Base-by-base conservation (phyloP, 1,284 basidiomycete species). In the Phylloporus sp. region DNA sequence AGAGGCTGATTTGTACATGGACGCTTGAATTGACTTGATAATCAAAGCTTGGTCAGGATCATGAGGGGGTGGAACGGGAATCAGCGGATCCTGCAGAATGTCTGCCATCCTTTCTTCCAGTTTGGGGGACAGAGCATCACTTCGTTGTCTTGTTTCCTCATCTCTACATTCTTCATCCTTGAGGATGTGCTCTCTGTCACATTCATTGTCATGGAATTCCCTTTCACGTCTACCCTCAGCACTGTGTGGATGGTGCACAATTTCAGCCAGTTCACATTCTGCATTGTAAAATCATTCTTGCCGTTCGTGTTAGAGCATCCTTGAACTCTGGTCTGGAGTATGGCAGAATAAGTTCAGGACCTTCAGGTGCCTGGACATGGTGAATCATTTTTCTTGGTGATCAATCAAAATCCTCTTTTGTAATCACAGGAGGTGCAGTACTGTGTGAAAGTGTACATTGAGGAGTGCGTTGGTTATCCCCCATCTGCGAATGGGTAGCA, bases 191-290 rank as follows among this genome's bases (percentile, higher is more conserved):
- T 91, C 84, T 23, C 92, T 82, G 63, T 88, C 88, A 15, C 89
- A 87, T 76, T 94, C 92, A 70, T 87, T 85, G 1, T 81, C 81
- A 20, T 86, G 84, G 80, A 91, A 93, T 47, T 88, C 86, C 6
- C 77, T 77, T 68, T 93, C 91, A 17, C 91, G 85, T 61, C 80
- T 81, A 52, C 86, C 83, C 73, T 94, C 92, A 3, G 85, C 86
- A 59, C 87, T 85, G 57, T 85, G 82, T 0, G 88, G 84, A 1
- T 83, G 82, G 17, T 83, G 81, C 12, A 83, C 80, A 12, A 85
- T 80, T 41, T 85, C 79, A 1, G 82, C 78, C 19, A 92, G 71
- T 41, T 83, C 84, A 25, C 80, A 77, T 61, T 89, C 88, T 37
- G 87, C 82, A 6, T 88, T 88, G 12, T 84, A 83, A 35, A 92